These are phyloP conservation scores for Penicillium brevicompactum DNA, from an alignment of 2,329 filamentous ascomycete genomes.

Conservation along the genomic window DNA sequence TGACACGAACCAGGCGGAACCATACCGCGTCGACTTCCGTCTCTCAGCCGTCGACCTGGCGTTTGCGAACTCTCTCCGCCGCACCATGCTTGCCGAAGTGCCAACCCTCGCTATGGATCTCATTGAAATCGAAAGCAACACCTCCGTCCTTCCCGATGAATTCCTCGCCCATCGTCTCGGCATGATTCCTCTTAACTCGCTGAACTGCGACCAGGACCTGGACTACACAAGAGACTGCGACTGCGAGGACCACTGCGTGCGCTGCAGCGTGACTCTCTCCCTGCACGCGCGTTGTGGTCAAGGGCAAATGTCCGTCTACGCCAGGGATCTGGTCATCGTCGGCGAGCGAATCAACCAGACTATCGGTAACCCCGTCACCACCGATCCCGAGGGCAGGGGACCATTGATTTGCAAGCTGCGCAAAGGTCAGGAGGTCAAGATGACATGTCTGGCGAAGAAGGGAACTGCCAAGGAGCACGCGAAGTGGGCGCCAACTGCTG, in stretches of 20 bases:
- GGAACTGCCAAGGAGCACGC: slow-evolving; percentile 98
- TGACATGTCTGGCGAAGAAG: slow-evolving; percentile 95
- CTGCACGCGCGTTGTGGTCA: slow-evolving; percentile 83
- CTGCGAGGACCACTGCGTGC: slow-evolving; percentile 92
- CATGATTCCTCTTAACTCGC: slow-evolving; percentile 82
- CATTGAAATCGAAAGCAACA: slow-evolving; percentile 90
- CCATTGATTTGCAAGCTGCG: slow-evolving; percentile 88
- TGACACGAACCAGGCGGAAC: slow-evolving; percentile 64
- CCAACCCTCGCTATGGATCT: slow-evolving; percentile 93
- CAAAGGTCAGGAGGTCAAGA: slow-evolving; percentile 83
- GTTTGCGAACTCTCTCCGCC: slow-evolving; percentile 89
- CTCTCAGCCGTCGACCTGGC: slow-evolving; percentile 85
- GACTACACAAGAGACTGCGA: slow-evolving; percentile 92
- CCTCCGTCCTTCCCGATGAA: slow-evolving; percentile 93
- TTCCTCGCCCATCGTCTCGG: slow-evolving; percentile 92
- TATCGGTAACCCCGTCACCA: slow-evolving; percentile 80
- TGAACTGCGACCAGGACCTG: slow-evolving; percentile 76
- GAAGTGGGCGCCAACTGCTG: slow-evolving; percentile 92
- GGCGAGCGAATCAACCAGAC: slow-evolving; percentile 70
- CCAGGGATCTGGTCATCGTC: slow-evolving; percentile 78
- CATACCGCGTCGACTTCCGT: slow-evolving; percentile 84
- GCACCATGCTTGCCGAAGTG: slow-evolving; percentile 89
- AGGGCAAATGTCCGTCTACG: slow-evolving; percentile 92
- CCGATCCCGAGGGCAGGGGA: slow-evolving; percentile 78
- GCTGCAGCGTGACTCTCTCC: slow-evolving; percentile 82